Percentiles rank a stretch among this genome's conserved stretches.
These are phyloP conservation scores for Syncephalastrum monosporum DNA, from an alignment of 371 early-diverging fungal species.

Conservation along the genomic window DNA sequence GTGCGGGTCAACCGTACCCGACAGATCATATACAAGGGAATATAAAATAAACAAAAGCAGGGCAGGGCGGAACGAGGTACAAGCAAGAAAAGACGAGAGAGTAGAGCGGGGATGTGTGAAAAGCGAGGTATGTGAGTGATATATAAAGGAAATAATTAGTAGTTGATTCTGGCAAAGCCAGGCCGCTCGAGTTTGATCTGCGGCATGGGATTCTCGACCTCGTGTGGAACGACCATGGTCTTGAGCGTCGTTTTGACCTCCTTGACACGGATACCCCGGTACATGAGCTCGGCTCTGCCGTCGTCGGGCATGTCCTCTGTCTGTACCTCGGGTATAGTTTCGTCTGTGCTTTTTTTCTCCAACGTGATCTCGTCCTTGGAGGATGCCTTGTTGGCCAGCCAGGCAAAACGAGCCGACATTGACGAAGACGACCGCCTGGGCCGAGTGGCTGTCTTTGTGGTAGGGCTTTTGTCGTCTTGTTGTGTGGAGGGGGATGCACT, in stretches of 20 bases:
- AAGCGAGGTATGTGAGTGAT: no score
- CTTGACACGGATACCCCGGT: constrained; percentile 51
- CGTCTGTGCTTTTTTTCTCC: not conserved
- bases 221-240: constrained; percentile 44
- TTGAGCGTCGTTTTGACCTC: constrained; percentile 52
- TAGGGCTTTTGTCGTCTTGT: not conserved
- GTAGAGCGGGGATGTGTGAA: no score
- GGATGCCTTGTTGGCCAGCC: constrained; percentile 6
- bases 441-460: not conserved
- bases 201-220: constrained; percentile 41
- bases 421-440: constrained; percentile 14
- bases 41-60: no score
- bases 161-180: constrained; percentile 46
- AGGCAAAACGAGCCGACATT: constrained; percentile 16
- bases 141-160: constrained; percentile 14
- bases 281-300: constrained; percentile 40
- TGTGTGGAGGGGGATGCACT: constrained; percentile 5
- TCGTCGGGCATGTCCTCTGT: constrained; percentile 24
- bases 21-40: no score
- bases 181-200: constrained; percentile 43
- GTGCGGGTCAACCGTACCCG: no score
- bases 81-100: no score
- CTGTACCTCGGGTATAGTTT: constrained; percentile 4
- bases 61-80: no score
- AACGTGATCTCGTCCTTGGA: not conserved